Base-by-base conservation (phyloP, 1,284 basidiomycete species). In the Naganishia sp. region DNA sequence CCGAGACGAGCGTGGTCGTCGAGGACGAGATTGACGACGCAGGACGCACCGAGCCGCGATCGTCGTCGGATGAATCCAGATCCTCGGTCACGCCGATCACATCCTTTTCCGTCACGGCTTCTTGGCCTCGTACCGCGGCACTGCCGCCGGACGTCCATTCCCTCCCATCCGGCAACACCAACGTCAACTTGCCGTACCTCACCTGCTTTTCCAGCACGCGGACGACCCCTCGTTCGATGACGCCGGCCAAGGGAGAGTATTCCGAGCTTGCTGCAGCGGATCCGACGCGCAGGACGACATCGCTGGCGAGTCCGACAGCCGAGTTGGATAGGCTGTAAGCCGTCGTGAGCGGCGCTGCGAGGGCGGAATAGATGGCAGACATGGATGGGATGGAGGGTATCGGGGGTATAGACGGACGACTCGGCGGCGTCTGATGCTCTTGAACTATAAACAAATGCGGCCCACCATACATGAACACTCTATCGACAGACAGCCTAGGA, bases 101-200 rank as follows among this genome's bases (percentile, higher is more conserved):
- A 4, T 15, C 13, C 46, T 39, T 39, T 21, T 10, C 28, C 28
- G 25, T 15, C 0, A 43, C 45, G 5, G 39, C 46, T 17, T 35
- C 23, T 47, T 58, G 25, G 3, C 35, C 35, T 6, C 32, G n/a
- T 21, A 21, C 35, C 17, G 15, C 54, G 31, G 21, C 35, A 43
- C 51, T 45, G 13, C 51, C 45, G 13, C 43, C 60, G 32, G 52
- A 55, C 23, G 53, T 57, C 51, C 61, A 63, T 47, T 53, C 47
- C 54, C 54, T 67, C 32, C 47, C 47, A 25, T 61, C 60, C 28
- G 61, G 61, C 50, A 67, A 42, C 39, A 67, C 47, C 17, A 67
- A 35, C 11, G 60, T 63, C 32, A 67, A 35, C 61, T 39, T 52
- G 7, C 61, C 61, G 21, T 63, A 57, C 42, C 54, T 25, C 21